Evolutionary conservation across 2,329 filamentous ascomycete species (phyloP), one percentile per base, ranked within the genome.

Genomic region (Zalaria obscura): DNA sequence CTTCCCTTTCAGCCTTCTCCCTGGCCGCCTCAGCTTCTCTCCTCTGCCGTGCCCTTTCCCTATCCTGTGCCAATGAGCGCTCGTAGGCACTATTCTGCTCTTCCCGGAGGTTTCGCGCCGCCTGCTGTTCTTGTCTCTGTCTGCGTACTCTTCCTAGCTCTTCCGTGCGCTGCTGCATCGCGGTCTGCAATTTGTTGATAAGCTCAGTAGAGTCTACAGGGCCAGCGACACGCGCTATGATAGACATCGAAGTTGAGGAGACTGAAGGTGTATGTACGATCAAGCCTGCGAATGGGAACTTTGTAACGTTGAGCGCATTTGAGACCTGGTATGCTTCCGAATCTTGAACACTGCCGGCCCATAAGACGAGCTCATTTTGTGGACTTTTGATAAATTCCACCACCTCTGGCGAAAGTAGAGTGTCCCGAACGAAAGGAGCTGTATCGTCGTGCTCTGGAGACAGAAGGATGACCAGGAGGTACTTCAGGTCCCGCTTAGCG

Each of bases 381-480:
- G 83, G 75, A 45, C 89, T 75, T 48, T 77, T 80, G 51, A 96
- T 61, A 53, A 86, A 93, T 4, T 70, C 65, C 7, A 79, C 69
- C 3, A 95, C 78, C 35, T 88, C 80, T 1, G 76, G 73, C 1
- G 80, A 73, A 5, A 95, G 72, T 0, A 98, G 71, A 0, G 87
- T 95, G 26, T 93, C 80, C 34, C 76, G 76, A 45, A 88, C 76
- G 64, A 93, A 98, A 1, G 73, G 69, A 25, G 77, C 72, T 1
- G 84, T 96, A 52, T 96, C 87, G 55, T 98, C 91, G 60, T 98
- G 89, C 61, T 96, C 91, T 0, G 88, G 86, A 1, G 88, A 93
- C 40, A 94, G 66, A 10, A 98, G 72, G 4, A 96, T 67, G 10
- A 95, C 80, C n/a, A 96, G 64, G 9, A 98, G 68, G 56, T 93